Evolutionary conservation across 225 moss, liverwort and hornwort species (phyloP), one percentile per base, ranked within the genome.

Genomic region (Asterella californica): DNA sequence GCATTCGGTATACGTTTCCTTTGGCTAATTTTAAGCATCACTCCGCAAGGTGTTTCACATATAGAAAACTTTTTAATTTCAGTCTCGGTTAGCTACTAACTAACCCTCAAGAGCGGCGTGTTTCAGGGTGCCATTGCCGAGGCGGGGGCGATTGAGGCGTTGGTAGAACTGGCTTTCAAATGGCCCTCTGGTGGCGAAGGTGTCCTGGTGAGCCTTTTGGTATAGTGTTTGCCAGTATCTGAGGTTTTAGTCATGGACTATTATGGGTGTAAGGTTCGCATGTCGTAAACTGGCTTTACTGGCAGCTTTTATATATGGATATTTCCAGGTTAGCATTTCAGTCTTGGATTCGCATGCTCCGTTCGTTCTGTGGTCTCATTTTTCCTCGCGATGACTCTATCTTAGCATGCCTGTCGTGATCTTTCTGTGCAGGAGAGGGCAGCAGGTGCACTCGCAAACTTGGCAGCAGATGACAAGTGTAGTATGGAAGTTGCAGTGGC

Each of bases 401-500:
- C 42, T 21, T 21, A 70, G 9, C 11, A 64, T 64, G 10, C 0
- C 34, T 55, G 29, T 38, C 59, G 34, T 24, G 22, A 19, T 29
- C 24, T 59, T 81, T 85, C 80, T 77, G 86, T 78, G 82, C 88
- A 96, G 94, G 94, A 96, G 83, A 89, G 96, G 87, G 96, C 96
- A 83, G 94, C 96, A 81, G 96, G 96, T 81, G 96, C 96, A 74
- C 86, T 96, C 46, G 93, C 93, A 75, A 96, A 96, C 84, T 81
- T 96, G 72, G 96, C 96, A 82, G 96, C 96, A 75, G 94, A 96
- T 84, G 96, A 96, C 84, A 92, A 96, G 84, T 96, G 94, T 85
- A 96, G 96, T 76, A 96, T 91, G 92, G 94, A 90, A 85, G 96
- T 96, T 82, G 96, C 96, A 76, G 82, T 74, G 79, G 96, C 92